A percentile compares a stretch with the other conserved stretches of the same genome.
Evolutionary conservation across 768 basidiomycete genomes (phyloP).

Genomic region (Tylopilus cervinicoccineus): DNA sequence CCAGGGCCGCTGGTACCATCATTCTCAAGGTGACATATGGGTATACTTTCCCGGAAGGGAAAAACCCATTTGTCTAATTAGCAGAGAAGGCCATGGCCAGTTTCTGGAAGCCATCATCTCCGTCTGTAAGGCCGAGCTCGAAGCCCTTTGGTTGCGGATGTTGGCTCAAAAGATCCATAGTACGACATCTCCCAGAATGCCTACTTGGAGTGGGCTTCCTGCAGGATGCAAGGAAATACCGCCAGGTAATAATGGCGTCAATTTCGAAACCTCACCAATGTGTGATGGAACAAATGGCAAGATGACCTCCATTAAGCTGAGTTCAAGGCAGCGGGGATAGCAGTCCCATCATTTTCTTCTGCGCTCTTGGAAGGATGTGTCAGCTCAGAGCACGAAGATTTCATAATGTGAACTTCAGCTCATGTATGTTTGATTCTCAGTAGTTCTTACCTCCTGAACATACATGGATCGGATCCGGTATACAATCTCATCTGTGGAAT

Average conservation of each 20-base stretch:
- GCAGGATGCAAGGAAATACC: slow-evolving; percentile 25
- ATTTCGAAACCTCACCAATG: slow-evolving; percentile 42
- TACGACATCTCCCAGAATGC: slow-evolving; percentile 33
- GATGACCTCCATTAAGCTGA: background rate
- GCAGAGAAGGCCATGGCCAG: slow-evolving; percentile 21
- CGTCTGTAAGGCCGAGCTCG: slow-evolving; percentile 5
- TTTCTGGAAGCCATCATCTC: slow-evolving; percentile 25
- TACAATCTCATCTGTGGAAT: slow-evolving; percentile 30
- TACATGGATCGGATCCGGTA: slow-evolving; percentile 1
- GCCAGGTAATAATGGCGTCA: slow-evolving; percentile 31
- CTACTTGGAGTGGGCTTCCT: slow-evolving; percentile 35
- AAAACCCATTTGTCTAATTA: slow-evolving; percentile 36
- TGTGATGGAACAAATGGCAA: slow-evolving; percentile 46
- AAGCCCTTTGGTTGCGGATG: background rate
- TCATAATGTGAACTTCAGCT: slow-evolving; percentile 19
- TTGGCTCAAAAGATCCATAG: slow-evolving; percentile 11
- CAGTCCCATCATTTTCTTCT: slow-evolving; percentile 19
- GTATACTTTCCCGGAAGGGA: slow-evolving; percentile 31
- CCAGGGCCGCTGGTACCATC: slow-evolving; percentile 19
- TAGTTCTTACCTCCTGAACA: background rate
- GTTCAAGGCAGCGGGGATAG: slow-evolving; percentile 15
- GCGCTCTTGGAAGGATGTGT: slow-evolving; percentile 9
- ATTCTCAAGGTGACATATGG: slow-evolving; percentile 41
- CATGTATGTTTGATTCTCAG: background rate
- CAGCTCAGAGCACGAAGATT: slow-evolving; percentile 14